Conservation (phyloP, 2,329 filamentous ascomycete species). For the Metarhizium rileyi region DNA sequence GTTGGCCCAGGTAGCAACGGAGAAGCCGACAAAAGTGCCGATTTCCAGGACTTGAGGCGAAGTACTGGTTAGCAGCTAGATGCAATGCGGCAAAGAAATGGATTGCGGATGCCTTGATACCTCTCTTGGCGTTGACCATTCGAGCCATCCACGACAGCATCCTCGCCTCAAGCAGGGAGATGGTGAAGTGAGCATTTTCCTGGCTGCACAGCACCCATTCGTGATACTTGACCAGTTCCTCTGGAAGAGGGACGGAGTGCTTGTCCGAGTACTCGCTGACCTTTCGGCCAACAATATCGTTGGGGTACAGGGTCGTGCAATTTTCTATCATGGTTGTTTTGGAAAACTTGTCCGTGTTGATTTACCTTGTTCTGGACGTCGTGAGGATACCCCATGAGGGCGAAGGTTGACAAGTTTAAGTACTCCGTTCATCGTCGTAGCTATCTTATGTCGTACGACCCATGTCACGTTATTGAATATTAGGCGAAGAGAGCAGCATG, state of each 20-base stretch:
- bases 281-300: conserved; percentile 5
- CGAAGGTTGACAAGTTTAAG: neutral
- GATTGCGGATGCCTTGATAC: neutral
- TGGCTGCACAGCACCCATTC: conserved; percentile 5
- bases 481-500: neutral
- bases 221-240: conserved; percentile 2
- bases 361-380: neutral
- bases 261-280: conserved; percentile 9
- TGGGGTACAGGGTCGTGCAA: conserved; percentile 6
- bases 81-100: neutral
- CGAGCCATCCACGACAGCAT: conserved; percentile 6
- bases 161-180: conserved; percentile 9
- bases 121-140: conserved; percentile 3
- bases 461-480: neutral
- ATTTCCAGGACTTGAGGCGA: conserved; percentile 2
- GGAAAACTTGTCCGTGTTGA: neutral
- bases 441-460: neutral
- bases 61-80: neutral
- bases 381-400: neutral
- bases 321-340: conserved; percentile 6
- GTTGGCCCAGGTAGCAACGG: conserved; percentile 3
- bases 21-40: conserved; percentile 5
- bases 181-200: conserved; percentile 3
- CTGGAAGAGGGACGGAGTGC: conserved; percentile 3
- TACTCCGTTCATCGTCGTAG: neutral